phyloP scores from a whole-genome alignment of 331 rosid genomes.

The Malus hybrid region DNA sequence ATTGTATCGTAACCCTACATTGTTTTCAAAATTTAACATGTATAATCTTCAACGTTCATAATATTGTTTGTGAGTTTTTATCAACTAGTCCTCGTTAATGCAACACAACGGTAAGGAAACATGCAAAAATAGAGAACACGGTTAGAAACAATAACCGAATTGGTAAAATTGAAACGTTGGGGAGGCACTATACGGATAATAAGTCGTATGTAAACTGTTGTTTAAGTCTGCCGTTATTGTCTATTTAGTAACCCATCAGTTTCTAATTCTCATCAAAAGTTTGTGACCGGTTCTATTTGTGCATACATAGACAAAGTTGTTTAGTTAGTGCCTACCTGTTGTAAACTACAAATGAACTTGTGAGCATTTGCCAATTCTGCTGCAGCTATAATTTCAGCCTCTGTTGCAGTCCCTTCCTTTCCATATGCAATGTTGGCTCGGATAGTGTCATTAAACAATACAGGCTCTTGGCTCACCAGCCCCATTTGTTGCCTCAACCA shows the following conservation, averaged over 20 bases:
- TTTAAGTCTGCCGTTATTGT: neutral
- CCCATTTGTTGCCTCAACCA: conserved; percentile 50
- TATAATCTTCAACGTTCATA: neutral
- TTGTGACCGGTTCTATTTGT: neutral
- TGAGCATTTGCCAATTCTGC: conserved; percentile 39
- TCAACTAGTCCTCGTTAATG: neutral
- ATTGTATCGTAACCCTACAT: conserved; percentile 48
- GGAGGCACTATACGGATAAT: no score
- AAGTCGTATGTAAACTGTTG: no score
- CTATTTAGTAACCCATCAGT: neutral
- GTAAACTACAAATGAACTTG: conserved; percentile 35
- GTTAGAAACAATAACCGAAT: no score
- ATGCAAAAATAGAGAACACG: no score
- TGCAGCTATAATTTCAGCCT: conserved; percentile 36
- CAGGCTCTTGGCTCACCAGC: conserved; percentile 48
- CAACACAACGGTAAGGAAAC: neutral
- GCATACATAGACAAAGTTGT: neutral
- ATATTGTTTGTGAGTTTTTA: neutral
- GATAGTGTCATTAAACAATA: conserved; percentile 37
- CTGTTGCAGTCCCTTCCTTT: conserved; percentile 28
- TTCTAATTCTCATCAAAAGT: neutral
- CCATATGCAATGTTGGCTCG: conserved; percentile 42
- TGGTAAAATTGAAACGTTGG: no score
- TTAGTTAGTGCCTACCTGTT: conserved; percentile 8
- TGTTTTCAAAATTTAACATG: neutral